Percentiles rank a stretch among this genome's conserved stretches.
phyloP scores from a whole-genome alignment of 352 stramenopile species.

The Globisporangium echinulatum region DNA sequence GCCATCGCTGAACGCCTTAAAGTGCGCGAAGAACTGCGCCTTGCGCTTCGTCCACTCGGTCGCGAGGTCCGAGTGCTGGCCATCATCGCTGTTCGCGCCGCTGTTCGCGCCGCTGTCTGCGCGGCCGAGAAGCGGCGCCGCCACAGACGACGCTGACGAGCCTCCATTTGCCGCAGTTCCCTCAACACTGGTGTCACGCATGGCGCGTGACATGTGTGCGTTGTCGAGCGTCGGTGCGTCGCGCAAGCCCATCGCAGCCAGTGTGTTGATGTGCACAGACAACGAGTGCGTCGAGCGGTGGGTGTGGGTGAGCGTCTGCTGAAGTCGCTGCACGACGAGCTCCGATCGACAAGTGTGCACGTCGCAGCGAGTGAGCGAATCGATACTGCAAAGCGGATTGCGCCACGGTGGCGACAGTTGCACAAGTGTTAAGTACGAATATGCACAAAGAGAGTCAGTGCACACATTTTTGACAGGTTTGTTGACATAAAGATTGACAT shows the following conservation, averaged over 20 bases:
- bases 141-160: not conserved
- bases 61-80: constrained; percentile 14
- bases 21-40: constrained; percentile 40
- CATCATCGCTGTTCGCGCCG: not conserved
- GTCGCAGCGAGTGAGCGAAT: too few species aligned
- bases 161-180: not conserved
- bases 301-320: too few species aligned
- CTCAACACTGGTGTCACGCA: not conserved
- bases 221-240: constrained; percentile 7
- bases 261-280: too few species aligned
- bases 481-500: too few species aligned
- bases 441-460: too few species aligned
- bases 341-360: too few species aligned
- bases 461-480: too few species aligned
- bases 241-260: constrained; percentile 6
- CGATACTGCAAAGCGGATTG: too few species aligned
- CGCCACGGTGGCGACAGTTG: too few species aligned
- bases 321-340: too few species aligned
- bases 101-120: not conserved
- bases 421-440: too few species aligned
- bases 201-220: constrained; percentile 7
- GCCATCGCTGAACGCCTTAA: constrained; percentile 23
- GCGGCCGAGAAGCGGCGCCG: not conserved
- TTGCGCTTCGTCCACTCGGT: constrained; percentile 27
- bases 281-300: too few species aligned